These are phyloP conservation scores for Halenospora varia DNA, from an alignment of 495 filamentous ascomycete genomes.

Conservation along the genomic window DNA sequence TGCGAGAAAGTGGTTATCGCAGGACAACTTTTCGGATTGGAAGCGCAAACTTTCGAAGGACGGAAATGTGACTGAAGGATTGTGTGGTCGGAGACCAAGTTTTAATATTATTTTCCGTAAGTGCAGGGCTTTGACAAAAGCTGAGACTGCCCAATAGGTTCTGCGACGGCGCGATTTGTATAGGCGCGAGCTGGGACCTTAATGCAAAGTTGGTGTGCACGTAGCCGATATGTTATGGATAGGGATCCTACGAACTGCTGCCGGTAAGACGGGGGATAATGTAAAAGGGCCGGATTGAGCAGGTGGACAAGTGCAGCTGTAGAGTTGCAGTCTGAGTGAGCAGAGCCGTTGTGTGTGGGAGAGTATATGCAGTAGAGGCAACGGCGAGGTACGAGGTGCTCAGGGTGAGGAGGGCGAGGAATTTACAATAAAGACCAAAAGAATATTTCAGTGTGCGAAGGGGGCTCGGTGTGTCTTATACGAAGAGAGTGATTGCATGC, in stretches of 20 bases:
- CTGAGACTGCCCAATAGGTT: slow-evolving; percentile 22
- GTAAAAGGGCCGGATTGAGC: not conserved
- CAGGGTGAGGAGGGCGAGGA: slow-evolving; percentile 1
- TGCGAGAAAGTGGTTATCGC: too few species aligned
- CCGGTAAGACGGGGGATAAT: slow-evolving; percentile 12
- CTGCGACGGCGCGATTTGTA: slow-evolving; percentile 21
- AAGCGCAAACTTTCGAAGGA: too few species aligned
- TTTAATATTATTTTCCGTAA: slow-evolving; percentile 13
- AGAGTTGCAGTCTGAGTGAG: slow-evolving; percentile 1
- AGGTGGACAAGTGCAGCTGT: not conserved
- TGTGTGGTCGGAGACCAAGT: not conserved
- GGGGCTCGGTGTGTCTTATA: slow-evolving; percentile 20
- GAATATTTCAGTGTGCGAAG: slow-evolving; percentile 12
- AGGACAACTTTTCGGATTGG: too few species aligned
- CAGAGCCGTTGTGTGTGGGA: not conserved
- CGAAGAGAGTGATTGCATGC: slow-evolving; percentile 11
- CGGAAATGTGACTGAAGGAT: too few species aligned
- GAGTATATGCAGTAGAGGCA: slow-evolving; percentile 11
- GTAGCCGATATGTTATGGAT: slow-evolving; percentile 15
- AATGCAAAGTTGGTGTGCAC: slow-evolving; percentile 3
- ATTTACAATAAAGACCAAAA: slow-evolving; percentile 4
- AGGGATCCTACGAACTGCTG: slow-evolving; percentile 22
- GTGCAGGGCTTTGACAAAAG: slow-evolving; percentile 17
- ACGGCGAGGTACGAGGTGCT: slow-evolving; percentile 1
- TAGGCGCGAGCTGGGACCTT: slow-evolving; percentile 21